phyloP scores from a whole-genome alignment of 805 yeast species.

The Suhomyces sp. region DNA sequence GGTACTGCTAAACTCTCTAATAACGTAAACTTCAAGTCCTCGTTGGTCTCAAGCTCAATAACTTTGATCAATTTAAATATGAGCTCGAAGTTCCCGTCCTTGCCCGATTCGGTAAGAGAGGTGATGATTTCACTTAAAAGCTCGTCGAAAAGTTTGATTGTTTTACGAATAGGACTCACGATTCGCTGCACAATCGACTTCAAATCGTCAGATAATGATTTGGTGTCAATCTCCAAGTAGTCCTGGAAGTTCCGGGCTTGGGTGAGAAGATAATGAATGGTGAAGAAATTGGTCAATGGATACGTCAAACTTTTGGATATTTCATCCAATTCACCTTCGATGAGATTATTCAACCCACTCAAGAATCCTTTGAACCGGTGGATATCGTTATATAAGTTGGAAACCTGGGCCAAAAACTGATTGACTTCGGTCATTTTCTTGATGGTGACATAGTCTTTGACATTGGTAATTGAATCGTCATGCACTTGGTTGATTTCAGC shows the following conservation, averaged over 20 bases:
- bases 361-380: conserved; percentile 52
- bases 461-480: conserved; percentile 54
- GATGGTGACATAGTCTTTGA: conserved; percentile 66
- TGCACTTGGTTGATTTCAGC: conserved; percentile 49
- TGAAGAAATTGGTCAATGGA: conserved; percentile 53
- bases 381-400: conserved; percentile 61
- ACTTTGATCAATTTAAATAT: conserved; percentile 72
- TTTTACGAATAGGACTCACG: conserved; percentile 42
- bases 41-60: conserved; percentile 74
- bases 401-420: conserved; percentile 69
- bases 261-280: conserved; percentile 68
- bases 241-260: conserved; percentile 77
- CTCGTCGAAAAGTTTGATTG: conserved; percentile 59
- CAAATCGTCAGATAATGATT: conserved; percentile 55
- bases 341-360: conserved; percentile 47
- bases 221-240: conserved; percentile 58
- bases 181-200: conserved; percentile 62
- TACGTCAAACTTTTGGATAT: conserved; percentile 32
- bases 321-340: conserved; percentile 45
- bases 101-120: conserved; percentile 68
- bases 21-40: conserved; percentile 56
- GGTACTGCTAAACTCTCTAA: conserved; percentile 27
- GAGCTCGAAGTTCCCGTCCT: conserved; percentile 63
- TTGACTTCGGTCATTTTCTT: conserved; percentile 64
- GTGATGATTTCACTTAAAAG: conserved; percentile 64